Base-by-base conservation (phyloP, 768 basidiomycete genomes). In the Psilocybe azurescens region DNA sequence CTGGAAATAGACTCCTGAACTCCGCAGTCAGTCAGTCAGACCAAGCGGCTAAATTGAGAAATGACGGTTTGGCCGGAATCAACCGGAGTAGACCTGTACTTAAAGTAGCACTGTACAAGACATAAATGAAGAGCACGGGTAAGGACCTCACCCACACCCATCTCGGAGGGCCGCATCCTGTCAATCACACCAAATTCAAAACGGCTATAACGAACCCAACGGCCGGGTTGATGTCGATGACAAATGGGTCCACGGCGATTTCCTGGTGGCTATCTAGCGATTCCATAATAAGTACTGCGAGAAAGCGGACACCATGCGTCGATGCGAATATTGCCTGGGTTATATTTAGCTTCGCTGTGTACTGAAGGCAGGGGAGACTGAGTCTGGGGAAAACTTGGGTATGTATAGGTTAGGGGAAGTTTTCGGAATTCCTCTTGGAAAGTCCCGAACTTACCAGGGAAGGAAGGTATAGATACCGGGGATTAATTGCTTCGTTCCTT, bases 1-100 rank as follows among this genome's bases (percentile, higher is more conserved):
- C 56, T 53, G 11, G 52, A 58, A 62, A 62, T 62, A 63, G 60
- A 48, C 62, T 66, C 65, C 65, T 62, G 60, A 53, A 38, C 61
- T 66, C 65, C 65, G 65, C 65, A 66, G 65, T 51, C 61, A 59
- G 46, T 44, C 41, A 44, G 33, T 36, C 33, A 36, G 33, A 36
- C 57, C 47, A 62, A 33, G 56, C 39, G 55, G 63, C 39, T 60
- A 61, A 65, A 61, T 44, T 65, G 64, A 63, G 59, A 44, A 13
- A 61, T 66, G 65, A 55, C 59, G 51, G 53, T 44, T 33, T 44
- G 14, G 36, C 57, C 67, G 67, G 67, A 57, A 65, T 59, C 53
- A 66, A 55, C 59, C 65, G 67, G 63, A 44, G 41, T 44, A 11
- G 38, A 11, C 41, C n/a, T 44, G 41, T 44, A 14, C 38, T 39